phyloP scores from a whole-genome alignment of 106 monocot genomes.

The Ottelia alismoides region DNA sequence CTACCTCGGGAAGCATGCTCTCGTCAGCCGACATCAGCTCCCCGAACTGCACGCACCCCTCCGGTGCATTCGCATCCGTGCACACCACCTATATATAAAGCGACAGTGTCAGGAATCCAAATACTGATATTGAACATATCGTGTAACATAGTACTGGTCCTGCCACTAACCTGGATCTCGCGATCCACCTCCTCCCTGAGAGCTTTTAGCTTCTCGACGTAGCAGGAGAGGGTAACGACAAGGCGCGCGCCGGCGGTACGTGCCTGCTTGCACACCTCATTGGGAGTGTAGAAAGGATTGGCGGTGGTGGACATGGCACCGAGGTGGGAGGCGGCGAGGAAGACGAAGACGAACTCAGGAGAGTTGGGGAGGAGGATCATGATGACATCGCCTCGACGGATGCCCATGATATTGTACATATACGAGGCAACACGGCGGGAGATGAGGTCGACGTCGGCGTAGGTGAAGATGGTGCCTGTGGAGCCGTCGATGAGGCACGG shows the following conservation, averaged over 20 bases:
- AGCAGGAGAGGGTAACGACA: slow-evolving; percentile 48
- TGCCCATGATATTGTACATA: slow-evolving; percentile 30
- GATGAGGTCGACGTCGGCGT: slow-evolving; percentile 41
- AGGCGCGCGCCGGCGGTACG: slow-evolving; percentile 27
- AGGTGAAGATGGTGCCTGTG: slow-evolving; percentile 30
- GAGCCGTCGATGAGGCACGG: slow-evolving; percentile 71
- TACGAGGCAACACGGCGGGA: slow-evolving; percentile 41
- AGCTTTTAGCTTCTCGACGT: slow-evolving; percentile 39
- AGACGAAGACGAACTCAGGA: slow-evolving; percentile 59
- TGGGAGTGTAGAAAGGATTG: slow-evolving; percentile 66
- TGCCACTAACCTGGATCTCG: too few species aligned
- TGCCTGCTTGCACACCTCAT: slow-evolving; percentile 63
- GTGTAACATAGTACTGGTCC: too few species aligned
- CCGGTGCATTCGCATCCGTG: too few species aligned
- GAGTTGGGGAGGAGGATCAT: slow-evolving; percentile 75
- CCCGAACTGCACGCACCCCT: slow-evolving; percentile 39
- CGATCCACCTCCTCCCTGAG: slow-evolving; percentile 18
- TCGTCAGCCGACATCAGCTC: slow-evolving; percentile 31
- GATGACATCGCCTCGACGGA: slow-evolving; percentile 43
- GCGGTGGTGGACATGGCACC: slow-evolving; percentile 73
- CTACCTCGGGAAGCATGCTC: slow-evolving; percentile 18
- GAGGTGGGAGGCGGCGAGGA: slow-evolving; percentile 59
- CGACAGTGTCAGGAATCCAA: too few species aligned
- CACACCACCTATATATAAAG: too few species aligned
- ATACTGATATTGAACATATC: too few species aligned